Base-by-base conservation (phyloP, 371 early-diverging fungal genomes). In the Mortierella sp. region DNA sequence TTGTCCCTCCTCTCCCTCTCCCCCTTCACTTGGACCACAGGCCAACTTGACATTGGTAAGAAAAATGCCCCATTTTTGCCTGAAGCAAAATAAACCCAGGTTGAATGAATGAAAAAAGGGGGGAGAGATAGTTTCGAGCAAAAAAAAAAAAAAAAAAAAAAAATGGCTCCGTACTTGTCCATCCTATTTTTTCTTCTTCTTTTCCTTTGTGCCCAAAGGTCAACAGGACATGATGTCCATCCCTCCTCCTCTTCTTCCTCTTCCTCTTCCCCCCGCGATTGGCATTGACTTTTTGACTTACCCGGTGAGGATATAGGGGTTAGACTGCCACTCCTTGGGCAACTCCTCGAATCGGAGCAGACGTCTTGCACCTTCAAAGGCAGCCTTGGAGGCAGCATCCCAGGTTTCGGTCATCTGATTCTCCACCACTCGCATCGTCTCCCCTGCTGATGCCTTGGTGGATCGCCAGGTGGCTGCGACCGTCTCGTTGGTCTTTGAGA, bases 281-380 rank as follows among this genome's bases (percentile, higher is more conserved):
- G n/a, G n/a, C n/a, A n/a, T n/a, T n/a, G n/a, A n/a, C n/a, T n/a
- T n/a, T 53, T 53, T 23, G 23, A 26, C 80, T 73, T 79, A 79
- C 80, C 80, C 80, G 7, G 80, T 79, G 44, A 73, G 61, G 64
- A 91, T 86, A 67, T 88, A 89, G 66, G 88, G 86, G 47, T 91
- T 91, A 63, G 89, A 89, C 72, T 87, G 87, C 87, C 91, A 87
- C 74, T 88, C 88, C 53, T 79, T 80, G 2, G 91, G 91, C 28
- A 91, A 59, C 53, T 91, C 91, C 48, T 91, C 88, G 57, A 89
- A 84, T 4, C 82, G 62, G 7, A 91, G 66, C 21, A 91, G 64
- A 7, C 91, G 85, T 51, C 87, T 85, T 15, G 89, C 86, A 16
- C 90, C 91, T 1, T 86, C 82, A 47, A 87, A 80, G 7, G 88